Evolutionary conservation across 108 stramenopile species (phyloP), one percentile per base, ranked within the genome.

Genomic region (Chaetoceros muelleri): DNA sequence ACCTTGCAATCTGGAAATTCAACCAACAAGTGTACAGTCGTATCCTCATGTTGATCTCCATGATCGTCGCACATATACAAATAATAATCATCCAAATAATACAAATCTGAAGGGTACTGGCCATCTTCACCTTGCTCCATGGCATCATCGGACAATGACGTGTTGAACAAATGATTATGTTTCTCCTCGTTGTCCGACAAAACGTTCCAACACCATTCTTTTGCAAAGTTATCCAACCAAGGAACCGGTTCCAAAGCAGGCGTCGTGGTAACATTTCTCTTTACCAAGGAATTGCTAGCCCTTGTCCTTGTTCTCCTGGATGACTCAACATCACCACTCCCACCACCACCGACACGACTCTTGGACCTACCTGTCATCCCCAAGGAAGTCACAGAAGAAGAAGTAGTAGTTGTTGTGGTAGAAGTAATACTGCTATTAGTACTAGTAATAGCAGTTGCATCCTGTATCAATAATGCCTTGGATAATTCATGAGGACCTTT

Each of bases 1-100:
- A 92, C 73, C 21, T 82, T 72, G 53, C 80, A 83, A 1, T 47
- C 65, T 2, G 90, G 90, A 29, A 92, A 46, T 60, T 92, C 85
- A 23, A 92, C 54, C 44, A 92, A 75, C 40, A 90, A 44, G 44
- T 54, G 53, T 57, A 78, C 2, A 72, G 65, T 19, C 62, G 19
- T 28, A 59, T 24, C 10, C 18, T 10, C 40, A 2, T 30, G 28
- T 31, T 1, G 24, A 52, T 7, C 2, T 52, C 24, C 26, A 47
- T 22, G 22, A 48, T 53, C 23, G 29, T 66, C 52, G 52, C 64
- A 44, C 5, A 63, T 65, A 28, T n/a, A n/a, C n/a, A n/a, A n/a
- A 57, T 57, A 26, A 60, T 66, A 16, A 67, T 68, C 53, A 57
- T 53, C 18, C 29, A 55, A 53, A 54, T 17, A 16, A 21, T 27